These are phyloP conservation scores for Hyphopichia khmerensis DNA, from an alignment of 1,139 yeast species.

Conservation along the genomic window DNA sequence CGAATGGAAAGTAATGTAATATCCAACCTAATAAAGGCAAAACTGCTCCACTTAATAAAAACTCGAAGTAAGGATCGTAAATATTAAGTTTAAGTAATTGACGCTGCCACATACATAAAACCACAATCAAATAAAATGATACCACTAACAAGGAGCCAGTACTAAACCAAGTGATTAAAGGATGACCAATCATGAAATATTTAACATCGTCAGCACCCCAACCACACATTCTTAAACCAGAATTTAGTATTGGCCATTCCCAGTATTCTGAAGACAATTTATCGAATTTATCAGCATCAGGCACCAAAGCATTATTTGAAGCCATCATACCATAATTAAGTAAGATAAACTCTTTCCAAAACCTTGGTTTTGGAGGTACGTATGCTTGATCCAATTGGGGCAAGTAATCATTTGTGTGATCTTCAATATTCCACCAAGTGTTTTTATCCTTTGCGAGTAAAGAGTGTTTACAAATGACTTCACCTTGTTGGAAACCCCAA, in stretches of 20 bases:
- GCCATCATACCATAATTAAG: constrained; percentile 78
- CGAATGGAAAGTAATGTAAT: constrained; percentile 32
- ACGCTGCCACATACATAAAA: constrained; percentile 33
- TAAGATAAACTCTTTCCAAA: constrained; percentile 69
- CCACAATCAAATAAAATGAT: constrained; percentile 16
- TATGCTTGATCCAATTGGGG: constrained; percentile 38
- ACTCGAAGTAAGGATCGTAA: constrained; percentile 22
- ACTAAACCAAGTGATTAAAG: constrained; percentile 65
- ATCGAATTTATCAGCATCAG: constrained; percentile 69
- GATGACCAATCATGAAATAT: constrained; percentile 66
- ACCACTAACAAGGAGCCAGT: constrained; percentile 24
- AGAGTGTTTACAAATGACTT: constrained; percentile 64
- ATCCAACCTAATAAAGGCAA: constrained; percentile 33
- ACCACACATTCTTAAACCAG: constrained; percentile 69
- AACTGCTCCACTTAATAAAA: constrained; percentile 25
- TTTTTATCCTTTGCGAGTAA: constrained; percentile 55
- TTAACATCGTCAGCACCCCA: constrained; percentile 54
- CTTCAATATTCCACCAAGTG: constrained; percentile 82
- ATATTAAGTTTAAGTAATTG: constrained; percentile 19
- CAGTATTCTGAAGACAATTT: constrained; percentile 69
- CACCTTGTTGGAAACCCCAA: constrained; percentile 85
- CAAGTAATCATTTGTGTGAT: constrained; percentile 51
- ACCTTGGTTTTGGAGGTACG: constrained; percentile 63
- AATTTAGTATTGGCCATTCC: constrained; percentile 72
- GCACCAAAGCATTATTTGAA: constrained; percentile 71